These are phyloP conservation scores for Aspergillus cristatus DNA, from an alignment of 495 filamentous ascomycete species.

Conservation along the genomic window DNA sequence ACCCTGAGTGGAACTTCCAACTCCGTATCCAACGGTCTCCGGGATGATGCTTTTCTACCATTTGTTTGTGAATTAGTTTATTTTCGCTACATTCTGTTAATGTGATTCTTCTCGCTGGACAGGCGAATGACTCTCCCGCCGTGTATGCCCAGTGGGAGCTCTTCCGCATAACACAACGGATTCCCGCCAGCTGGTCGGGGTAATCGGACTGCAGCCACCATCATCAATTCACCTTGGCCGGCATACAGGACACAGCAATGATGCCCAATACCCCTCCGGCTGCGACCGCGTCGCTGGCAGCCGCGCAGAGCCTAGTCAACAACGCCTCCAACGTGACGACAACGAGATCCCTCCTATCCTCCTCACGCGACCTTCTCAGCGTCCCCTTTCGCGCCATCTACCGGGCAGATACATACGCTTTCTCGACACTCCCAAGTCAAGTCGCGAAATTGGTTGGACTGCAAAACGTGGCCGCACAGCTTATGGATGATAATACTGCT, in stretches of 20 bases:
- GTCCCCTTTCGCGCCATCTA: constrained; percentile 30
- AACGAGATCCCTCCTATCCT: constrained; percentile 18
- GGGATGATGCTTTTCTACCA: too few relatives aligned
- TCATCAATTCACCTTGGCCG: constrained; percentile 7
- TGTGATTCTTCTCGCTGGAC: too few relatives aligned
- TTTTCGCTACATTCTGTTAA: too few relatives aligned
- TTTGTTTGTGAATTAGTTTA: too few relatives aligned
- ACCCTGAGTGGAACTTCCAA: too few relatives aligned
- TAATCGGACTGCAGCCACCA: too few relatives aligned
- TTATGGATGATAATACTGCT: constrained; percentile 18
- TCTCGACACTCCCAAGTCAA: constrained; percentile 29
- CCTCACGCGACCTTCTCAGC: constrained; percentile 23
- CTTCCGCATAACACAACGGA: too few relatives aligned
- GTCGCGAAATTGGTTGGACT: constrained; percentile 24
- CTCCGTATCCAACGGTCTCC: too few relatives aligned
- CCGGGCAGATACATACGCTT: constrained; percentile 28
- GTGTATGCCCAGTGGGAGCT: too few relatives aligned
- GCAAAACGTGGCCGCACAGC: constrained; percentile 12
- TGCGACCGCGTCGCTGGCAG: constrained; percentile 2
- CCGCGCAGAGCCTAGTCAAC: constrained; percentile 9
- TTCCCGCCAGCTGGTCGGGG: too few relatives aligned
- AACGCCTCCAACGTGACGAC: constrained; percentile 16
- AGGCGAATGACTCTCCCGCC: too few relatives aligned
- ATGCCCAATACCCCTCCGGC: constrained; percentile 2
- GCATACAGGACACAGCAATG: constrained; percentile 3